A percentile compares a stretch with the other conserved stretches of the same genome.
Conservation (phyloP, 176 grass and related monocot genomes). For the Coix lacrymajobi region DNA sequence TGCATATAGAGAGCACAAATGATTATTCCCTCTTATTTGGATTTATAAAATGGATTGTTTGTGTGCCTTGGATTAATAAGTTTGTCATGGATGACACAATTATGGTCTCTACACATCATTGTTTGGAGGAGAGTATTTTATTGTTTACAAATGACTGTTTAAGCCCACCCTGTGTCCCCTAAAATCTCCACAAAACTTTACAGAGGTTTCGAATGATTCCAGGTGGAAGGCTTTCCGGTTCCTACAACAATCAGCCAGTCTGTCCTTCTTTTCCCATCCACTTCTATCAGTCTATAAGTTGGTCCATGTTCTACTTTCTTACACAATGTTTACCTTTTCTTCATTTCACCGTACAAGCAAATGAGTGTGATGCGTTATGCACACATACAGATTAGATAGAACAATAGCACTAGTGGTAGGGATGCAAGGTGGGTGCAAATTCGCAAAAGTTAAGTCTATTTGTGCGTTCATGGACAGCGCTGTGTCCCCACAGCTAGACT, state of each 20-base stretch:
- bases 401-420: background rate
- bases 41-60: background rate
- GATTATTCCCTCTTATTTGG: background rate
- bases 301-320: background rate
- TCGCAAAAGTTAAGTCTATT: no score
- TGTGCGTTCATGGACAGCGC: no score
- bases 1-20: background rate
- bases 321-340: background rate
- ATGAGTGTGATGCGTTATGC: constrained; percentile 14
- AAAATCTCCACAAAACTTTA: background rate
- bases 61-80: background rate
- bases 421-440: no score
- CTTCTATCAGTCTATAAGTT: background rate
- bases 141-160: background rate
- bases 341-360: background rate
- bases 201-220: background rate
- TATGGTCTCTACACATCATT: background rate
- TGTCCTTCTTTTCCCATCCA: background rate
- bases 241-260: background rate
- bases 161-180: background rate
- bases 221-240: constrained; percentile 22
- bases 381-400: background rate
- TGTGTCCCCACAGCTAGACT: no score
- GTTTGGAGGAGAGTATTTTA: background rate
- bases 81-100: background rate